A percentile compares a stretch with the other conserved stretches of the same genome.
Conservation (phyloP, 495 filamentous ascomycete genomes). For the Hypoxylon intermedium region DNA sequence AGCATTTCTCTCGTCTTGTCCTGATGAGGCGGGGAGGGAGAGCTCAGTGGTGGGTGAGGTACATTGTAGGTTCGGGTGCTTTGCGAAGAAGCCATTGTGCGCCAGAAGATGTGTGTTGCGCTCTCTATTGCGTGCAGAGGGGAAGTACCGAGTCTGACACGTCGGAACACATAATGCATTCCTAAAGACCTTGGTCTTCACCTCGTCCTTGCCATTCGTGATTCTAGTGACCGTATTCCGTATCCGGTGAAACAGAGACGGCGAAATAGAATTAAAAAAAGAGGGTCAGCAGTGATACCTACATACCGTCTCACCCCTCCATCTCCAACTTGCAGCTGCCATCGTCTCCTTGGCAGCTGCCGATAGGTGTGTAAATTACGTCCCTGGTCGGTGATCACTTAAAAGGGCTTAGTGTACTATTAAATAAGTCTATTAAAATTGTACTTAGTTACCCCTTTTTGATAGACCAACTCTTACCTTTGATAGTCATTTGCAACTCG, state of each 20-base stretch:
- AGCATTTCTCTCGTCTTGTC: conserved; percentile 9
- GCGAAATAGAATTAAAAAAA: conserved; percentile 30
- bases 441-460: no score
- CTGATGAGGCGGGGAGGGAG: neutral
- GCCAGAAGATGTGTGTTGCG: conserved; percentile 11
- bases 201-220: neutral
- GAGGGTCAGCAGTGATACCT: conserved; percentile 26
- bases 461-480: no score
- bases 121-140: conserved; percentile 11
- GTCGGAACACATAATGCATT: conserved; percentile 46
- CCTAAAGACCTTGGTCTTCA: conserved; percentile 15
- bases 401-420: neutral
- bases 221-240: no score
- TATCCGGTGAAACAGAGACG: conserved; percentile 23
- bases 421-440: no score
- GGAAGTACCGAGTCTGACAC: conserved; percentile 13
- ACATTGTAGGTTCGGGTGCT: conserved; percentile 39
- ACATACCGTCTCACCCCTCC: conserved; percentile 12
- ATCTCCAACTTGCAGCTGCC: conserved; percentile 17
- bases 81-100: conserved; percentile 41
- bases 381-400: no score
- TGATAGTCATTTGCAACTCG: no score
- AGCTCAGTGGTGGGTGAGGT: neutral
- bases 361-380: neutral
- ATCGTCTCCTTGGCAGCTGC: neutral